A percentile compares a stretch with the other conserved stretches of the same genome.
Evolutionary conservation across 441 rosid species (phyloP).

Genomic region (Euphorbia celastroides): DNA sequence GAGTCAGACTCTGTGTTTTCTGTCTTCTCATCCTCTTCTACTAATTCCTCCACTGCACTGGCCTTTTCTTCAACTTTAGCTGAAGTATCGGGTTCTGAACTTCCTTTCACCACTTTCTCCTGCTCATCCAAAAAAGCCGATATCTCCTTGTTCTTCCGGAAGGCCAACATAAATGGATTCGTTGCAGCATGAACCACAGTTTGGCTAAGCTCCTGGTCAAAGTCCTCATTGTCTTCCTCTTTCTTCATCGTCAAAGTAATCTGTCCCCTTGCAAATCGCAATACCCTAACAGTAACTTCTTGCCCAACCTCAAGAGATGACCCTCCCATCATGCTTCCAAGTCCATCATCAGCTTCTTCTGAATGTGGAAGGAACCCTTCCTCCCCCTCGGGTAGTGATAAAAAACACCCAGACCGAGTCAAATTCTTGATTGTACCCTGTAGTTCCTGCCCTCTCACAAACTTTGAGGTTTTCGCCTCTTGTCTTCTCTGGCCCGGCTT

Average conservation of each 20-base stretch:
- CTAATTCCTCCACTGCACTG: slow-evolving; percentile 19
- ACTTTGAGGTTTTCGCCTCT: slow-evolving; percentile 48
- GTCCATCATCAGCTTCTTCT: slow-evolving; percentile 73
- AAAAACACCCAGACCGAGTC: slow-evolving; percentile 74
- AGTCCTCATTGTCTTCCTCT: slow-evolving; percentile 35
- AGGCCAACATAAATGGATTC: slow-evolving; percentile 76
- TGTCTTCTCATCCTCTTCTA: slow-evolving; percentile 19
- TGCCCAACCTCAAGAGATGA: slow-evolving; percentile 61
- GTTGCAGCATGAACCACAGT: slow-evolving; percentile 62
- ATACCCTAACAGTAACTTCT: slow-evolving; percentile 68
- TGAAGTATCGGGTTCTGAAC: slow-evolving; percentile 21
- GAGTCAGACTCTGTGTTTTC: slow-evolving; percentile 12
- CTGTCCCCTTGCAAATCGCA: slow-evolving; percentile 61
- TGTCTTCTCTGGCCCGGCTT: slow-evolving; percentile 45
- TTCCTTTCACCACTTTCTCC: slow-evolving; percentile 34
- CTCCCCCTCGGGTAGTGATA: slow-evolving; percentile 85
- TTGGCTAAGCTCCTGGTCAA: slow-evolving; percentile 33
- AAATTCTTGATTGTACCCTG: slow-evolving; percentile 78
- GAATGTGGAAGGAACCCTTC: slow-evolving; percentile 82
- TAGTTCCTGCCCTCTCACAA: slow-evolving; percentile 69
- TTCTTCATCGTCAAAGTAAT: slow-evolving; percentile 85
- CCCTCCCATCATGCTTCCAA: slow-evolving; percentile 56
- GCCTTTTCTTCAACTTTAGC: slow-evolving; percentile 21
- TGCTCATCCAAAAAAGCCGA: slow-evolving; percentile 67
- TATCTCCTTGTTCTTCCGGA: slow-evolving; percentile 65